Evolutionary conservation across 768 basidiomycete species (phyloP).

Genomic region (Xerocomus spinulosus): DNA sequence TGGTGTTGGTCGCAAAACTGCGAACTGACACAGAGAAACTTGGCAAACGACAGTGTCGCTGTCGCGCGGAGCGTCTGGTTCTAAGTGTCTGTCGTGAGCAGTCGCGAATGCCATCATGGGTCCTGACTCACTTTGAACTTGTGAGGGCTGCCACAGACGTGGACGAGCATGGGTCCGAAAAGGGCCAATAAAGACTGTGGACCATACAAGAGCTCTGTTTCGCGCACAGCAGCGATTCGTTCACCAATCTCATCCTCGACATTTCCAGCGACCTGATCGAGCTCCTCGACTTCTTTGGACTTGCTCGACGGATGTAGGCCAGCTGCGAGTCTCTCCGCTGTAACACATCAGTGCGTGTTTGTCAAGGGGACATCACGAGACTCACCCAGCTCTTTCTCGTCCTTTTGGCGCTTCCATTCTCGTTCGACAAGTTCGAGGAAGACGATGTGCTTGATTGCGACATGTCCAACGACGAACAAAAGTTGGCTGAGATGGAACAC

Average conservation of each 20-base stretch:
- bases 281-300: slow-evolving; percentile 72
- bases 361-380: background rate
- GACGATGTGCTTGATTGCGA: slow-evolving; percentile 96
- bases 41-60: slow-evolving; percentile 86
- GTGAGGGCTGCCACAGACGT: slow-evolving; percentile 86
- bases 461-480: slow-evolving; percentile 93
- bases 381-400: slow-evolving; percentile 76
- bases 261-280: slow-evolving; percentile 95
- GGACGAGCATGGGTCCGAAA: slow-evolving; percentile 87
- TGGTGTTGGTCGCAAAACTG: slow-evolving; percentile 92
- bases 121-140: slow-evolving; percentile 68
- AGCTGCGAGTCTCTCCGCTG: slow-evolving; percentile 59
- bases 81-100: slow-evolving; percentile 38
- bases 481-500: slow-evolving; percentile 89
- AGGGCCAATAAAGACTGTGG: slow-evolving; percentile 72
- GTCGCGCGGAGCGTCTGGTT: slow-evolving; percentile 82
- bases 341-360: background rate
- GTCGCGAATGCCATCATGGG: background rate
- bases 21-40: slow-evolving; percentile 93
- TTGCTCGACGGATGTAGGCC: slow-evolving; percentile 35
- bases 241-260: slow-evolving; percentile 99
- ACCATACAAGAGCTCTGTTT: slow-evolving; percentile 85
- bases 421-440: slow-evolving; percentile 93
- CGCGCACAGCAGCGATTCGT: slow-evolving; percentile 75
- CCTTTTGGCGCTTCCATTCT: slow-evolving; percentile 95